Percentiles rank a stretch among this genome's conserved stretches.
phyloP scores from a whole-genome alignment of 805 yeast genomes.

The Hanseniaspora occidentalis region DNA sequence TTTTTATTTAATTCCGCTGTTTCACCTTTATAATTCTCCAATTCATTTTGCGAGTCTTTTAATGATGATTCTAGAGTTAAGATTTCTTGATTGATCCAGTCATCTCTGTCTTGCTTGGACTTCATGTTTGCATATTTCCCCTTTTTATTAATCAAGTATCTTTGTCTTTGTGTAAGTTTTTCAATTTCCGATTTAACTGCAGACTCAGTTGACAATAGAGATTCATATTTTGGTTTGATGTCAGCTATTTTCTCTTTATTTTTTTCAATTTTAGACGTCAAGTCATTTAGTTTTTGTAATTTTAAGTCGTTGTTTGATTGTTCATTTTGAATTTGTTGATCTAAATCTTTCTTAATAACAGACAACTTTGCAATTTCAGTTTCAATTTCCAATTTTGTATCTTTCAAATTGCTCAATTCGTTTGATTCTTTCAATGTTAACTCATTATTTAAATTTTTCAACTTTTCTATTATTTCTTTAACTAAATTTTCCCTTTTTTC shows the following conservation, averaged over 20 bases:
- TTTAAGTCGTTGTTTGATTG: slow-evolving; percentile 14
- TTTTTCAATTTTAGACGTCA: slow-evolving; percentile 17
- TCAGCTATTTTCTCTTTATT: slow-evolving; percentile 28
- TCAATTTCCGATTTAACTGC: slow-evolving; percentile 28
- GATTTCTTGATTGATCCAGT: slow-evolving; percentile 51
- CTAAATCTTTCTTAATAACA: slow-evolving; percentile 32
- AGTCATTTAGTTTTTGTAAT: not conserved
- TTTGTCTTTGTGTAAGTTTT: slow-evolving; percentile 38
- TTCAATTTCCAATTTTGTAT: slow-evolving; percentile 21
- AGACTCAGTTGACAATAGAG: slow-evolving; percentile 30
- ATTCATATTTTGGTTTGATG: slow-evolving; percentile 30
- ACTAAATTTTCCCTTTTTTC: slow-evolving; percentile 48
- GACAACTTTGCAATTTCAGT: slow-evolving; percentile 36
- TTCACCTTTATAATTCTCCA: slow-evolving; percentile 13
- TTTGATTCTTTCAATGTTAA: slow-evolving; percentile 36
- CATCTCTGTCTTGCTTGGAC: slow-evolving; percentile 45
- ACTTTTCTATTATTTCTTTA: slow-evolving; percentile 30
- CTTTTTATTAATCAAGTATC: slow-evolving; percentile 54
- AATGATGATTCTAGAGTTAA: slow-evolving; percentile 18
- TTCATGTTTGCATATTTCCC: slow-evolving; percentile 53
- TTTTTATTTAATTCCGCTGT: slow-evolving; percentile 1
- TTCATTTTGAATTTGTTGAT: slow-evolving; percentile 22
- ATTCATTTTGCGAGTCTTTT: slow-evolving; percentile 18
- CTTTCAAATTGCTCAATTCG: slow-evolving; percentile 34
- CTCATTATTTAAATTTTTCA: slow-evolving; percentile 35